Percentiles rank a stretch among this genome's conserved stretches.
phyloP scores from a whole-genome alignment of 2,329 filamentous ascomycete species.

The Colletotrichum coccodes region DNA sequence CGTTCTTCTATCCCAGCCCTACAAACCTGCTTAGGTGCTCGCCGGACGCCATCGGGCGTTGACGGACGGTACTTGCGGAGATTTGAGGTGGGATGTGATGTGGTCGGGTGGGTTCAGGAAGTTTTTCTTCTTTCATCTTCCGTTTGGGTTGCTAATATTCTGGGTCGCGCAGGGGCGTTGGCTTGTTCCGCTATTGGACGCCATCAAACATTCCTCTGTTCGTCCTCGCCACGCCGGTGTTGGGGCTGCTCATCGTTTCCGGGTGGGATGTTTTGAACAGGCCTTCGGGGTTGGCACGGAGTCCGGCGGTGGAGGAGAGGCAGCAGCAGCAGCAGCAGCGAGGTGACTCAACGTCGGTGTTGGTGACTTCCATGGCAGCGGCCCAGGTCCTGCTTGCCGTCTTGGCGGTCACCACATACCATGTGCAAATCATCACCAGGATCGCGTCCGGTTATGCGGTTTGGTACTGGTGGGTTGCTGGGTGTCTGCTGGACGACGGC shows the following conservation, averaged over 20 bases:
- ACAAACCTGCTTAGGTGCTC: background rate
- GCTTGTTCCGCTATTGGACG: conserved; percentile 92
- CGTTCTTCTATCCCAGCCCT: conserved; percentile 22
- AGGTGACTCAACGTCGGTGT: conserved; percentile 14
- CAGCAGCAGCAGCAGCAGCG: background rate
- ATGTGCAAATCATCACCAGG: conserved; percentile 93
- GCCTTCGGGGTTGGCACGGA: conserved; percentile 30
- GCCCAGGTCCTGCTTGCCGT: conserved; percentile 78
- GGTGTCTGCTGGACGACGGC: conserved; percentile 47
- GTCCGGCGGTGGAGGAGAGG: conserved; percentile 15
- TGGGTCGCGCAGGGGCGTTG: conserved; percentile 74
- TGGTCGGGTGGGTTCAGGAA: background rate
- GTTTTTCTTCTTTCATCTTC: background rate
- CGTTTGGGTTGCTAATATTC: conserved; percentile 10
- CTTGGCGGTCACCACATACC: conserved; percentile 82
- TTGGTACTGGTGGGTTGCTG: conserved; percentile 87
- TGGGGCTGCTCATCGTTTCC: conserved; percentile 74
- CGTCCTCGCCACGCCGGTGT: conserved; percentile 81
- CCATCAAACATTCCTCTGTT: conserved; percentile 88
- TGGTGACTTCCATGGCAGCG: conserved; percentile 70
- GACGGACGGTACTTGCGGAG: conserved; percentile 22
- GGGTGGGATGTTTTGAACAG: conserved; percentile 52
- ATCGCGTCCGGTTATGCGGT: conserved; percentile 88
- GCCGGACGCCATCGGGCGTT: background rate
- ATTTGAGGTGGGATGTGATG: conserved; percentile 7